phyloP scores from a whole-genome alignment of 163 green algal species.

The Chloromonas sp. region DNA sequence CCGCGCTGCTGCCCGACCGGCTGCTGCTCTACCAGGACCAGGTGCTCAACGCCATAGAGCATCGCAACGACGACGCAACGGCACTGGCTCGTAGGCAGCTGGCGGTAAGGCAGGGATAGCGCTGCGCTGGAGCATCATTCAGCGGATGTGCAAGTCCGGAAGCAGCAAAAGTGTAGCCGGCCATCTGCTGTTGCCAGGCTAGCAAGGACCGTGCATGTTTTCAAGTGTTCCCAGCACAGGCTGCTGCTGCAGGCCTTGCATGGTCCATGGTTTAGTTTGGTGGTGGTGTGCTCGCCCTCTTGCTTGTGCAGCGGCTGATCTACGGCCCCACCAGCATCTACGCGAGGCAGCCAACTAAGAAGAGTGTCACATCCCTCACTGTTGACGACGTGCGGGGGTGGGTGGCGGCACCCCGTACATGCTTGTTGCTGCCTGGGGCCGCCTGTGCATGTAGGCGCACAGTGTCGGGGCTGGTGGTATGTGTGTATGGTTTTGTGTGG shows the following conservation, averaged over 20 bases:
- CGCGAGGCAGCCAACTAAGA: conserved; percentile 50
- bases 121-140: too few relatives aligned
- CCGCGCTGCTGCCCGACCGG: conserved; percentile 53
- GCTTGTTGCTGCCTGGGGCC: too few relatives aligned
- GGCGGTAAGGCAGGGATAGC: not conserved
- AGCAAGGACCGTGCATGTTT: too few relatives aligned
- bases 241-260: not conserved
- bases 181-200: too few relatives aligned
- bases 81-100: conserved; percentile 32
- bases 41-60: conserved; percentile 46
- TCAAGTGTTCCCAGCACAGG: not conserved
- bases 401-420: not conserved
- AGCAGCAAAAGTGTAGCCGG: too few relatives aligned
- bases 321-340: conserved; percentile 74
- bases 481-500: too few relatives aligned
- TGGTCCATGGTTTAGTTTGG: not conserved
- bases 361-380: conserved; percentile 35
- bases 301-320: conserved; percentile 56
- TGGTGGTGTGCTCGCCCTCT: not conserved
- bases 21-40: conserved; percentile 55
- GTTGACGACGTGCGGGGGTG: conserved; percentile 29
- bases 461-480: too few relatives aligned
- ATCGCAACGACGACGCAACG: conserved; percentile 48
- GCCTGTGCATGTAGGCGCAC: too few relatives aligned
- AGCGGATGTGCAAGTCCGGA: too few relatives aligned